A percentile compares a stretch with the other conserved stretches of the same genome.
These are phyloP conservation scores for Penstemon davidsonii DNA, from an alignment of 257 asterid species.

Conservation along the genomic window DNA sequence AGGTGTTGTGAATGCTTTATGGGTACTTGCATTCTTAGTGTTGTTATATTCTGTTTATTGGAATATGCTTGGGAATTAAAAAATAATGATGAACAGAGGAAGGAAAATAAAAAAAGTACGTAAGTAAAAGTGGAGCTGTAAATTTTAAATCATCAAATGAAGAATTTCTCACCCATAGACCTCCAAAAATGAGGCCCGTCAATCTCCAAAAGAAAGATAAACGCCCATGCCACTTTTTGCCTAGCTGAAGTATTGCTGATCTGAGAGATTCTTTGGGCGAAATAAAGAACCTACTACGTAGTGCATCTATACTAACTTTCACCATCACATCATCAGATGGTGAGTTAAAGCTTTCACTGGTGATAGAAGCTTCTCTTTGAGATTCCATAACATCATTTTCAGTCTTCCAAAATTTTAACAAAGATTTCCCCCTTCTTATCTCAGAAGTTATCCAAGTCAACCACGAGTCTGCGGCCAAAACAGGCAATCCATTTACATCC, in stretches of 20 bases:
- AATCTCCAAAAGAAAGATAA: slow-evolving; percentile 68
- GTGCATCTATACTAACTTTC: slow-evolving; percentile 55
- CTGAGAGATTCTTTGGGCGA: slow-evolving; percentile 86
- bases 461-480: slow-evolving; percentile 48
- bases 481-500: slow-evolving; percentile 49
- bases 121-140: background rate
- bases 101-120: background rate
- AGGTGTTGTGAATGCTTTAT: too few relatives aligned
- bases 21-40: too few relatives aligned
- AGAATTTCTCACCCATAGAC: slow-evolving; percentile 76
- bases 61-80: background rate
- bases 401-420: slow-evolving; percentile 42
- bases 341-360: slow-evolving; percentile 43
- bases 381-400: slow-evolving; percentile 52
- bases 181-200: slow-evolving; percentile 72
- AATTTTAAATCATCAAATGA: background rate
- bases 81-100: background rate
- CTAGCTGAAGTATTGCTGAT: slow-evolving; percentile 66
- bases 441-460: slow-evolving; percentile 69
- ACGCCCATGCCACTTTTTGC: slow-evolving; percentile 90
- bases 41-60: too few relatives aligned
- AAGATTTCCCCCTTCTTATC: slow-evolving; percentile 41
- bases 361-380: slow-evolving; percentile 47
- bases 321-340: slow-evolving; percentile 42
- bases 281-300: slow-evolving; percentile 53